These are phyloP conservation scores for Phytophthora niederhauseri DNA, from an alignment of 352 stramenopile genomes.

Conservation along the genomic window DNA sequence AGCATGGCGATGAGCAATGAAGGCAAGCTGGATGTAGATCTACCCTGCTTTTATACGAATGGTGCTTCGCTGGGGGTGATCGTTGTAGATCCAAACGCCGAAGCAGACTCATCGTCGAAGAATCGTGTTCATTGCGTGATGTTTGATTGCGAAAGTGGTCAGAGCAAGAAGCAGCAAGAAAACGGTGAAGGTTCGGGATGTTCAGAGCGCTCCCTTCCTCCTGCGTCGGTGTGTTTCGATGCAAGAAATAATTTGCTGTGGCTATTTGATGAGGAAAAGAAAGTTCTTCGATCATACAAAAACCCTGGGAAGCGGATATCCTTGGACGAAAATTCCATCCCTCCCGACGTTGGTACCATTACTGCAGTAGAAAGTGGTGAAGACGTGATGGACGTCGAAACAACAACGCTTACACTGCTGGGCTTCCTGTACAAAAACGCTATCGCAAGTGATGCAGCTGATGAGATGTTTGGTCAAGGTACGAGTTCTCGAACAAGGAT, in stretches of 20 bases:
- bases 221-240: conserved; percentile 54
- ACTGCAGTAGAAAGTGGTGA: background rate
- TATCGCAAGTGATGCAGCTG: conserved; percentile 21
- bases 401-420: conserved; percentile 36
- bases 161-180: conserved; percentile 9
- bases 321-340: conserved; percentile 41
- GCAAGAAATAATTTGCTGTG: conserved; percentile 55
- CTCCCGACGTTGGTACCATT: background rate
- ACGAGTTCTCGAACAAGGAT: conserved; percentile 15
- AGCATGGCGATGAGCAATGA: conserved; percentile 7
- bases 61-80: conserved; percentile 30
- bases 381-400: conserved; percentile 17
- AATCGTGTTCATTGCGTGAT: conserved; percentile 45
- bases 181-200: conserved; percentile 4
- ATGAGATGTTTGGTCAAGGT: background rate
- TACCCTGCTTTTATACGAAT: conserved; percentile 45
- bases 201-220: conserved; percentile 11
- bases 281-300: conserved; percentile 40
- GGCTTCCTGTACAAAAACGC: conserved; percentile 49
- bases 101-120: conserved; percentile 8
- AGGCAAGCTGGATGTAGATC: conserved; percentile 3
- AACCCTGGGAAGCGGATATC: conserved; percentile 52
- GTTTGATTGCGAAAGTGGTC: conserved; percentile 57
- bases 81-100: conserved; percentile 15
- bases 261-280: conserved; percentile 41